Base-by-base conservation (phyloP, 2,329 filamentous ascomycete species). In the Emydomyces testavorans region DNA sequence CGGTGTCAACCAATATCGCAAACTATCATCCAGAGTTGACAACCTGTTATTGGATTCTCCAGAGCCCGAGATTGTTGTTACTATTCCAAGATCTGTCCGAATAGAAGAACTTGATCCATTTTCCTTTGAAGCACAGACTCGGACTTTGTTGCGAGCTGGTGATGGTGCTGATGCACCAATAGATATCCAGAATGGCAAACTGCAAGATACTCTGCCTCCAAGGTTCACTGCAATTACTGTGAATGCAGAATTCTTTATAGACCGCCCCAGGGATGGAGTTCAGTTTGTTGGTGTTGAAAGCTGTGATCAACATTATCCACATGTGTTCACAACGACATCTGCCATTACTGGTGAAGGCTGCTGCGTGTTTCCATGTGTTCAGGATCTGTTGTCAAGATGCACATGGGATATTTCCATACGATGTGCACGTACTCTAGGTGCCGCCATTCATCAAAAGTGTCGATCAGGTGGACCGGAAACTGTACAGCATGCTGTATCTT, bases 341-440 rank as follows among this genome's bases (percentile, higher is more conserved):
- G 71, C 44, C n/a, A 82, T 85, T 52, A 79, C 87, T 0, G 88
- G 89, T 24, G 82, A 80, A 15, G 82, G 87, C 1, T 90, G 82
- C 39, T 89, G 83, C 56, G 79, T 96, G 21, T 98, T 98, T 58
- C 92, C 92, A 0, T 96, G 92, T 62, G 75, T 96, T 45, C 92
- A 98, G 62, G 85, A 94, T 60, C 78, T 83, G 20, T 80, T 80
- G 28, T 82, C 85, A 49, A 78, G 87, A 48, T 90, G 83, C 59
- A 80, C 82, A 8, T 98, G 92, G 85, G 86, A 88, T 49, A 75
- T 98, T 42, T 85, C 85, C 1, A 82, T 98, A 60, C 87, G 83
- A 50, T 90, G 83, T 56, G 86, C 90, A 8, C 79, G 83, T 43
- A 94, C 89, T 0, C 71, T 98, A 0, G 89, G 89, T 4, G 88